Conservation (phyloP, 257 asterid genomes). For the Sherardia arvensis region DNA sequence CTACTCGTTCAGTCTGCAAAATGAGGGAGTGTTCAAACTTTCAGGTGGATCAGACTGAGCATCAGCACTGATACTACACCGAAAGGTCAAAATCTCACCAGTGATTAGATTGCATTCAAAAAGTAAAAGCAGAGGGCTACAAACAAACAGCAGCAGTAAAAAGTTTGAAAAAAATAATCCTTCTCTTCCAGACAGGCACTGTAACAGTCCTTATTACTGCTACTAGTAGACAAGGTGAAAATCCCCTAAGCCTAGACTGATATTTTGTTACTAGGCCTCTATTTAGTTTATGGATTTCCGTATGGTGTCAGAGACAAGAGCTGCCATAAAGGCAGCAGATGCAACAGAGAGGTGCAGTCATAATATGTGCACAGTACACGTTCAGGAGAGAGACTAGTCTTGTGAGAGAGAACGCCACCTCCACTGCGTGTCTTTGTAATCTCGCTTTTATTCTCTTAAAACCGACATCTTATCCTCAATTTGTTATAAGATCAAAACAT, state of each 20-base stretch:
- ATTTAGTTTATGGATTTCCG: constrained; percentile 54
- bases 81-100: constrained; percentile 17
- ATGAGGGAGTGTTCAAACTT: constrained; percentile 11
- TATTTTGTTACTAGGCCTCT: neutral
- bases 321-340: constrained; percentile 47
- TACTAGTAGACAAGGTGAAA: neutral
- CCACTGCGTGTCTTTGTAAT: constrained; percentile 3
- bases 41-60: constrained; percentile 10
- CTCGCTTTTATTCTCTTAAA: too few relatives aligned
- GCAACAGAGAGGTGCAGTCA: constrained; percentile 41
- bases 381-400: constrained; percentile 20
- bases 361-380: constrained; percentile 52
- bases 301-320: constrained; percentile 57
- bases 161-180: neutral
- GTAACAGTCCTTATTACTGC: neutral
- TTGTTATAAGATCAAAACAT: too few relatives aligned
- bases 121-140: constrained; percentile 12
- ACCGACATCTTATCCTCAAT: too few relatives aligned
- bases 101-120: neutral
- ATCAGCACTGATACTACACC: neutral
- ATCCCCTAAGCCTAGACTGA: neutral
- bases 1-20: neutral
- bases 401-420: neutral
- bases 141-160: too few relatives aligned
- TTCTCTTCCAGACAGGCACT: neutral